A percentile compares a stretch with the other conserved stretches of the same genome.
Conservation (phyloP, 768 basidiomycete genomes). For the Nidularia pulvinata region DNA sequence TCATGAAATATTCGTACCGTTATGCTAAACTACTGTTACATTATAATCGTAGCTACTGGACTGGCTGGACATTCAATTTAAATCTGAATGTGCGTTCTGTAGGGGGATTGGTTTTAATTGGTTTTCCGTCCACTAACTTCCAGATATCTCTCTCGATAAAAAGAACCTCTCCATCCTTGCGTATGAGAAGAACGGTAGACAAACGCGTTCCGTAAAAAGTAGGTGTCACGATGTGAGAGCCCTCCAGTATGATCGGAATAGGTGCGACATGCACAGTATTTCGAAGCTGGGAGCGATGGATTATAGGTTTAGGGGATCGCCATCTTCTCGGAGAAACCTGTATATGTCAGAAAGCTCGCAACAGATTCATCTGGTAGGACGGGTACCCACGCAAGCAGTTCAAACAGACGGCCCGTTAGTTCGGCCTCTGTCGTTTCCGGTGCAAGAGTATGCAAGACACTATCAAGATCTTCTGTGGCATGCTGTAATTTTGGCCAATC, state of each 20-base stretch:
- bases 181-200: constrained; percentile 70
- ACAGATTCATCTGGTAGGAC: constrained; percentile 9
- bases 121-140: constrained; percentile 40
- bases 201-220: constrained; percentile 67
- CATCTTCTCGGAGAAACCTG: constrained; percentile 36
- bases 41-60: neutral
- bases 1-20: neutral
- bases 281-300: constrained; percentile 50
- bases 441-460: constrained; percentile 35
- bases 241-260: constrained; percentile 31
- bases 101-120: constrained; percentile 32
- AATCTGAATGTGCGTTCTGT: constrained; percentile 56
- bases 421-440: constrained; percentile 42
- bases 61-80: constrained; percentile 22
- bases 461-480: constrained; percentile 47
- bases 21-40: neutral
- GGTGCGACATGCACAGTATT: constrained; percentile 67
- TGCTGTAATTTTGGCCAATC: constrained; percentile 77
- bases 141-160: constrained; percentile 79
- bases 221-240: constrained; percentile 7
- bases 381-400: constrained; percentile 65
- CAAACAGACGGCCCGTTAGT: constrained; percentile 60
- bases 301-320: constrained; percentile 41
- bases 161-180: constrained; percentile 53
- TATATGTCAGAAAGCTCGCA: constrained; percentile 20